A percentile compares a stretch with the other conserved stretches of the same genome.
Conservation (phyloP, 805 yeast genomes). For the Cephaloascus albidus region DNA sequence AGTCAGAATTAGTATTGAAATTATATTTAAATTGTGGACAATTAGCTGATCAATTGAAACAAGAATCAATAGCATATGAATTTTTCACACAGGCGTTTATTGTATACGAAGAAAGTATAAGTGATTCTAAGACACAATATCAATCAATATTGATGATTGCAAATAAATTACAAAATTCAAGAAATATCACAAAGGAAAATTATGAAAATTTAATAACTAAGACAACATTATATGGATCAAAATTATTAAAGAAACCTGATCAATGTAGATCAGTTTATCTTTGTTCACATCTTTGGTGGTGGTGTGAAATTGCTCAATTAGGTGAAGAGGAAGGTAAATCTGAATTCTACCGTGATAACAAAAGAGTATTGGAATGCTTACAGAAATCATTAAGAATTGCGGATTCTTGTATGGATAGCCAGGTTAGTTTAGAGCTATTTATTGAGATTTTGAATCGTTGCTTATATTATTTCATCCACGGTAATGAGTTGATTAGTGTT, state of each 20-base stretch:
- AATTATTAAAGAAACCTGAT: constrained; percentile 82
- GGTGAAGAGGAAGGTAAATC: constrained; percentile 36
- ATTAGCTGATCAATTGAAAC: constrained; percentile 67
- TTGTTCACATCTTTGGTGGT: constrained; percentile 94
- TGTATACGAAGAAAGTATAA: constrained; percentile 59
- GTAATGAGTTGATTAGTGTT: constrained; percentile 58
- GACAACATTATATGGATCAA: constrained; percentile 81
- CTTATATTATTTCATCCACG: constrained; percentile 76
- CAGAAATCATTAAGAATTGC: constrained; percentile 86
- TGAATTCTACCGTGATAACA: constrained; percentile 29
- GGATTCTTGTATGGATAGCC: constrained; percentile 83
- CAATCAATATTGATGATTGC: constrained; percentile 38
- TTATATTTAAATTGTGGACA: constrained; percentile 59
- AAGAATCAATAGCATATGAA: constrained; percentile 75
- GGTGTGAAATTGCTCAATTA: constrained; percentile 46
- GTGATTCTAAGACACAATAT: constrained; percentile 39
- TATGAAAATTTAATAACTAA: constrained; percentile 79
- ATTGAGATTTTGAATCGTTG: constrained; percentile 86
- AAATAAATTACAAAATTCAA: constrained; percentile 31
- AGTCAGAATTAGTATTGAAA: constrained; percentile 29
- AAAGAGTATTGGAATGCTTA: constrained; percentile 82
- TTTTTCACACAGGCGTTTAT: constrained; percentile 83
- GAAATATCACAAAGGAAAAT: constrained; percentile 48
- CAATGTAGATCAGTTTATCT: constrained; percentile 87
- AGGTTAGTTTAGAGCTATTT: constrained; percentile 69